A percentile compares a stretch with the other conserved stretches of the same genome.
Evolutionary conservation across 2,329 filamentous ascomycete genomes (phyloP).

Genomic region (Gnomoniopsis smithogilvyi): DNA sequence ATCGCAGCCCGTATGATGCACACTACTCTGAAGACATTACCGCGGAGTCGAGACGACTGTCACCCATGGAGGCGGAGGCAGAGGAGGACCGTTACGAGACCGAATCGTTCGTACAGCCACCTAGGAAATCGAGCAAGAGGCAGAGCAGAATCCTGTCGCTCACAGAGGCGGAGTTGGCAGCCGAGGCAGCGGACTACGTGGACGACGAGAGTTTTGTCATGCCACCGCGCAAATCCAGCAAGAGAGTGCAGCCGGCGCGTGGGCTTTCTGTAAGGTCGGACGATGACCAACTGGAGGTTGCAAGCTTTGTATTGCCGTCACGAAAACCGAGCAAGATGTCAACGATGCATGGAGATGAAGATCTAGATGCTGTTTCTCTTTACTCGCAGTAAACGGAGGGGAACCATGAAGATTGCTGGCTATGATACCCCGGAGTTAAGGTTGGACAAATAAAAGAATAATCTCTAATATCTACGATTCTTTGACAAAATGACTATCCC

Average conservation of each 20-base stretch:
- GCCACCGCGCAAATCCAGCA: slow-evolving; percentile 9
- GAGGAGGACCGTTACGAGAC: slow-evolving; percentile 8
- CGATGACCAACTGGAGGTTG: slow-evolving; percentile 10
- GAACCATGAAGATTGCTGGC: neutral
- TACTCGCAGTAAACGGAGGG: slow-evolving; percentile 9
- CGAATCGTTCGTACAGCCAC: slow-evolving; percentile 13
- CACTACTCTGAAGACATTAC: slow-evolving; percentile 14
- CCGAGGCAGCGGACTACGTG: neutral
- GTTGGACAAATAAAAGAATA: neutral
- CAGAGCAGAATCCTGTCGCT: neutral
- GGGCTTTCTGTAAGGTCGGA: neutral
- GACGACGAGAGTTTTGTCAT: slow-evolving; percentile 10
- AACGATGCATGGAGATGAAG: neutral
- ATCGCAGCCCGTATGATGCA: neutral
- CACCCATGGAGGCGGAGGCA: slow-evolving; percentile 11
- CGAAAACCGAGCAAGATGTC: slow-evolving; percentile 16
- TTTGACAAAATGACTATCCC: no score
- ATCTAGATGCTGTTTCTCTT: slow-evolving; percentile 12
- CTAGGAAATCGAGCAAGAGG: slow-evolving; percentile 15
- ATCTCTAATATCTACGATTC: neutral
- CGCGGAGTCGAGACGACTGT: slow-evolving; percentile 9
- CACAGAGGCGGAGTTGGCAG: neutral
- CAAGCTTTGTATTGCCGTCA: slow-evolving; percentile 13
- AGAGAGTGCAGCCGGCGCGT: neutral
- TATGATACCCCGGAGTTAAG: neutral